phyloP scores from a whole-genome alignment of 108 stramenopile genomes.

The Cylindrotheca closterium region DNA sequence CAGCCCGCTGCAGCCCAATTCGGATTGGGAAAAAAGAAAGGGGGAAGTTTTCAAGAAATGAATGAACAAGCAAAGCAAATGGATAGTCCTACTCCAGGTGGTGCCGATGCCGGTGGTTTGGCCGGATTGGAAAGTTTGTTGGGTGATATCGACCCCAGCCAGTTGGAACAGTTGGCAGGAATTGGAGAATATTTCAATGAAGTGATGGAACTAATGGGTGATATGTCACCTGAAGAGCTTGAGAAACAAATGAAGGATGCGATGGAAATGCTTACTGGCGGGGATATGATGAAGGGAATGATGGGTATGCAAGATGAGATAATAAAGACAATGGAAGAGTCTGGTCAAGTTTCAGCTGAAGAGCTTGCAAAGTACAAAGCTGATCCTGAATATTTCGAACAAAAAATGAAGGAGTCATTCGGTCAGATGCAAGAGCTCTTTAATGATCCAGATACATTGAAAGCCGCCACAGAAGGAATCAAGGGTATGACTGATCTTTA shows the following conservation, averaged over 20 bases:
- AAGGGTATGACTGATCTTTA: conserved; percentile 54
- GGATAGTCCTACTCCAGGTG: conserved; percentile 31
- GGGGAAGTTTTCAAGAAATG: conserved; percentile 50
- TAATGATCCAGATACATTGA: conserved; percentile 58
- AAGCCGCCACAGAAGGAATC: conserved; percentile 63
- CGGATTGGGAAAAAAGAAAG: conserved; percentile 47
- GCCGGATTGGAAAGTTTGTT: conserved; percentile 27
- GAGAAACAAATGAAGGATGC: conserved; percentile 76
- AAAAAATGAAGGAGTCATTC: conserved; percentile 75
- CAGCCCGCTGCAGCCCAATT: conserved; percentile 68
- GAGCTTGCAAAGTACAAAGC: conserved; percentile 70
- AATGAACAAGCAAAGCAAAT: conserved; percentile 40
- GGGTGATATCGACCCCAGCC: conserved; percentile 26
- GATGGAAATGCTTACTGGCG: conserved; percentile 62
- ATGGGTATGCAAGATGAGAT: conserved; percentile 64
- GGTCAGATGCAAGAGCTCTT: conserved; percentile 71
- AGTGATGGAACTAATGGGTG: conserved; percentile 63
- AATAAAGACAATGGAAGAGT: conserved; percentile 59
- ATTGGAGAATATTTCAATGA: conserved; percentile 32
- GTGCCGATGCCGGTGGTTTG: conserved; percentile 25
- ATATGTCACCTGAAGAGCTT: conserved; percentile 78
- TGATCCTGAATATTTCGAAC: conserved; percentile 74
- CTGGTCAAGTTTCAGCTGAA: conserved; percentile 57
- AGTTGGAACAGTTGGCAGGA: conserved; percentile 26
- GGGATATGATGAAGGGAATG: conserved; percentile 51